Conservation (phyloP, 1,284 basidiomycete species). For the Cryptococcus maquisensis region DNA sequence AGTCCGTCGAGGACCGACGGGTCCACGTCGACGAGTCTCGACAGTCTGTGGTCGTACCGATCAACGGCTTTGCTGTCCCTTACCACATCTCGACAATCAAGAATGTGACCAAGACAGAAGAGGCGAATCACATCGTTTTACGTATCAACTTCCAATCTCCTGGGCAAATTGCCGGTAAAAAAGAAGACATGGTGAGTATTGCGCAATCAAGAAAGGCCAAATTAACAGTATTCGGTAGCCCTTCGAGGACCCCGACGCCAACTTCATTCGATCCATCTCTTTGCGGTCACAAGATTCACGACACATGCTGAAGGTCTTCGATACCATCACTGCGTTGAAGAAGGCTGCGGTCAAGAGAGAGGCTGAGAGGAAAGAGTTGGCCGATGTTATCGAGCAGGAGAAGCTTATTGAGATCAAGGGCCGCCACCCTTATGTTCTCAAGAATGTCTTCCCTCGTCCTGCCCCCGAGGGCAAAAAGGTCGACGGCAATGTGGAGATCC, state of each 20-base stretch:
- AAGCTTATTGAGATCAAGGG: constrained; percentile 81
- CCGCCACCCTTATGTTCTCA: constrained; percentile 72
- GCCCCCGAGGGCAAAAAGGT: constrained; percentile 54
- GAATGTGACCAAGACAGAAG: constrained; percentile 95
- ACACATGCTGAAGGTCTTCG: constrained; percentile 83
- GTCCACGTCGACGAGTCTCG: constrained; percentile 88
- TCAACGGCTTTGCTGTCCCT: constrained; percentile 92
- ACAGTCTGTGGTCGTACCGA: constrained; percentile 83
- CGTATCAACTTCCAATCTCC: constrained; percentile 99
- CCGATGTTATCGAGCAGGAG: constrained; percentile 95
- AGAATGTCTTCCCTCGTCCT: constrained; percentile 90
- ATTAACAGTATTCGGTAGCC: constrained; percentile 55
- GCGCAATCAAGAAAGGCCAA: neutral
- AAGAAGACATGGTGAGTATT: constrained; percentile 81
- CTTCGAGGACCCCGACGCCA: constrained; percentile 95
- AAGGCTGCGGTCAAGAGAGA: constrained; percentile 96
- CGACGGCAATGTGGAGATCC: constrained; percentile 94
- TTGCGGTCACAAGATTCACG: constrained; percentile 86
- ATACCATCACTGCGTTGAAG: constrained; percentile 91
- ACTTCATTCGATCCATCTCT: constrained; percentile 91
- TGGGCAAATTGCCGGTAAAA: constrained; percentile 94
- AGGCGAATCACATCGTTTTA: constrained; percentile 89
- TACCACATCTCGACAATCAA: constrained; percentile 99
- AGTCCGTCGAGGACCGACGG: constrained; percentile 67
- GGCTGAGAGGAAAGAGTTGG: constrained; percentile 96